phyloP scores from a whole-genome alignment of 768 basidiomycete genomes.

The Hysterangium stoloniferum region DNA sequence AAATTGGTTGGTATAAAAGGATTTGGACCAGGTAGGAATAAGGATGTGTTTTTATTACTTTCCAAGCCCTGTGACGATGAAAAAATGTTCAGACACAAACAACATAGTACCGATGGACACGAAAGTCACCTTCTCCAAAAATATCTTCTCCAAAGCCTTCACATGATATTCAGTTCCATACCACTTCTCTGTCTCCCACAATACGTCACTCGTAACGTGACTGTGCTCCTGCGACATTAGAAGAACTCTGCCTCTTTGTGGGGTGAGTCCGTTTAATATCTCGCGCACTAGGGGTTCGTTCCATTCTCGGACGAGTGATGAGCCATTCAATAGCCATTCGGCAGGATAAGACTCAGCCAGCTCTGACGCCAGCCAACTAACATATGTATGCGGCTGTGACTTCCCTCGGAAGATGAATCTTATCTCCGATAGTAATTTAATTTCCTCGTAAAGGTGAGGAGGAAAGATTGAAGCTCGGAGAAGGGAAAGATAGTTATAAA shows the following conservation, averaged over 20 bases:
- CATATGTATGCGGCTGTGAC: slow-evolving; percentile 69
- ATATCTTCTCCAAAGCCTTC: slow-evolving; percentile 22
- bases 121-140: slow-evolving; percentile 26
- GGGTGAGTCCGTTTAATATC: slow-evolving; percentile 50
- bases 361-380: slow-evolving; percentile 61
- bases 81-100: neutral
- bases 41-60: slow-evolving; percentile 22
- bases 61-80: slow-evolving; percentile 12
- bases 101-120: neutral
- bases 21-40: slow-evolving; percentile 41
- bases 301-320: slow-evolving; percentile 69
- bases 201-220: slow-evolving; percentile 21
- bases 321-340: slow-evolving; percentile 64
- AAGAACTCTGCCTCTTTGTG: slow-evolving; percentile 57
- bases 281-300: slow-evolving; percentile 52
- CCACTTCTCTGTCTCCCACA: slow-evolving; percentile 37
- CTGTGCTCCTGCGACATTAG: slow-evolving; percentile 71
- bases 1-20: slow-evolving; percentile 43
- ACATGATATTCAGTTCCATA: slow-evolving; percentile 44
- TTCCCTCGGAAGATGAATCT: slow-evolving; percentile 88
- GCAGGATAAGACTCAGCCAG: slow-evolving; percentile 75
- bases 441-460: slow-evolving; percentile 68
- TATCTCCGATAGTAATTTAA: slow-evolving; percentile 58
- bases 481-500: slow-evolving; percentile 75
- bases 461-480: slow-evolving; percentile 55